Evolutionary conservation across 2,329 filamentous ascomycete species (phyloP).

Genomic region (Monascus ruber): DNA sequence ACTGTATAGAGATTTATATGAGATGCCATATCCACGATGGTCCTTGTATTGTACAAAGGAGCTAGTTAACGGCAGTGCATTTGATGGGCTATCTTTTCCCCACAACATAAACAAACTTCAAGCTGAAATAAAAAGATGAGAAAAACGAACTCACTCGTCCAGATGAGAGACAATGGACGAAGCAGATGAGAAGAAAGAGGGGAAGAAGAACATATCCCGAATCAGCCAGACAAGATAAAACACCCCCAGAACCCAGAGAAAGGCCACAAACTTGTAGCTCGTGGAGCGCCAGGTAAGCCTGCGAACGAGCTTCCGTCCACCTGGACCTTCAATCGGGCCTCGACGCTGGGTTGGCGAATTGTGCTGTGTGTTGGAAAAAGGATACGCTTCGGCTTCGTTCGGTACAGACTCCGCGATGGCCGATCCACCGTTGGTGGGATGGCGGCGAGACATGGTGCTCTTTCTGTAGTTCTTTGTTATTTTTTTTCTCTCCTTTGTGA

Average conservation of each 20-base stretch:
- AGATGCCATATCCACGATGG: constrained; percentile 25
- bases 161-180: constrained; percentile 1
- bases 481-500: too few species aligned
- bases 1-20: constrained; percentile 23
- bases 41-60: constrained; percentile 26
- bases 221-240: constrained; percentile 32
- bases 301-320: constrained; percentile 27
- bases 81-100: not conserved
- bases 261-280: constrained; percentile 31
- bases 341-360: constrained; percentile 16
- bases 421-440: constrained; percentile 26
- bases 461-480: too few species aligned
- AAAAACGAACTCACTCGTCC: not conserved
- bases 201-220: constrained; percentile 25
- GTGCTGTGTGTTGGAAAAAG: constrained; percentile 16
- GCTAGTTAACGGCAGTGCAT: constrained; percentile 8
- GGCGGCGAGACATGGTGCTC: constrained; percentile 25
- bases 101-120: too few species aligned
- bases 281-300: constrained; percentile 33
- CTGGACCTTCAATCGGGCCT: constrained; percentile 30
- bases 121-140: too few species aligned
- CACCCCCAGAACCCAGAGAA: constrained; percentile 28
- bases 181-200: constrained; percentile 19
- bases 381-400: constrained; percentile 25
- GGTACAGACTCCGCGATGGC: constrained; percentile 14